Evolutionary conservation across 2,329 filamentous ascomycete species (phyloP), one percentile per base, ranked within the genome.

Genomic region (Scolecobasidium constrictum): DNA sequence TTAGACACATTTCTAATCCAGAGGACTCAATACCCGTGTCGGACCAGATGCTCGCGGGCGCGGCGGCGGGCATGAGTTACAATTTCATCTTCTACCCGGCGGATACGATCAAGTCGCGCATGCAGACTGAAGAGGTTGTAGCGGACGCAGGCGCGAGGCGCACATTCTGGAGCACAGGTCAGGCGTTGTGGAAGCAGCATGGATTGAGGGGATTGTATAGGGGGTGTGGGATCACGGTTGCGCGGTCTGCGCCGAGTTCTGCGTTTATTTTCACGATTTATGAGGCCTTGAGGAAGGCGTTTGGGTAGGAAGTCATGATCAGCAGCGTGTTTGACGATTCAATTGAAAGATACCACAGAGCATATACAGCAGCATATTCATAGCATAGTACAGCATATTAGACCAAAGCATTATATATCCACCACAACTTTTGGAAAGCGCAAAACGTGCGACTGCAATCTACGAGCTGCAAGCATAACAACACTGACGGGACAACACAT

Each of bases 51-150:
- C 59, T 86, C 16, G 85, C 88, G 2, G 90, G 90, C 34, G 90
- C 90, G 3, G 77, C 80, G 5, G 92, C 90, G 3, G 92, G 92
- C 42, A 84, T 95, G 67, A 81, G 79, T 26, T 98, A 98, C 66
- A 98, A 98, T 60, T 96, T 96, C 58, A 67, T 94, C 17, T 95
- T 96, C 69, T 98, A 92, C 60, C 92, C 92, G 0, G 92, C 92
- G 39, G 92, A 98, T 60, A 98, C 92, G 1, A 83, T 98, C 68
- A 98, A 98, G 66, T 93, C 85, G 15, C 79, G 90, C 38, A 94
- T 98, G 81, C 92, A 98, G 65, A 98, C 92, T 0, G 75, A 83
- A 42, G 81, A 87, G 4, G 68, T 86, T 35, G 52, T 69, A 6
- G 64, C 68, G 17, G 67, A 67, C 2, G 63, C 66, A 43, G 72